A percentile compares a stretch with the other conserved stretches of the same genome.
phyloP scores from a whole-genome alignment of 2,329 filamentous ascomycete species.

The Aspergillus aculeatus region DNA sequence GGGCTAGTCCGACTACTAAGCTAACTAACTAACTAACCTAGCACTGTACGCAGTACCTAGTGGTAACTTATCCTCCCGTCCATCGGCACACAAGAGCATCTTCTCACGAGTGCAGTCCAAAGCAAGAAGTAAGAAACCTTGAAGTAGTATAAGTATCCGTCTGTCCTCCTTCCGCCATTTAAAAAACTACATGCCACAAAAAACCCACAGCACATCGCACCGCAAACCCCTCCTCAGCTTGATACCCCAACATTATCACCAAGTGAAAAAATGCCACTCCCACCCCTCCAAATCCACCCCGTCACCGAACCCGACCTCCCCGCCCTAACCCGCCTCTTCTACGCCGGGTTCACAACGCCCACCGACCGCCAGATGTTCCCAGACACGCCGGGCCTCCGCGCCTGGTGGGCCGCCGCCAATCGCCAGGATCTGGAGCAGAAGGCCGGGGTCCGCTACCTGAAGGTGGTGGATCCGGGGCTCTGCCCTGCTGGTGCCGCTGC shows the following conservation, averaged over 20 bases:
- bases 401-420: neutral
- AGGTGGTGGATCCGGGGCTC: neutral
- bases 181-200: no score
- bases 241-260: neutral
- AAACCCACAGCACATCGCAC: no score
- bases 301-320: neutral
- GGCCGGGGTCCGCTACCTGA: neutral
- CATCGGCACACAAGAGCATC: no score
- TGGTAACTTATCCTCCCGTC: no score
- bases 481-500: neutral
- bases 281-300: neutral
- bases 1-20: no score
- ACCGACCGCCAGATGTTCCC: neutral
- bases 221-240: no score
- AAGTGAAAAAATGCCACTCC: neutral
- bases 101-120: no score
- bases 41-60: no score
- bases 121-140: no score
- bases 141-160: no score
- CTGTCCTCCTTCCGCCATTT: no score
- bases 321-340: neutral
- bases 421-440: neutral
- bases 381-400: neutral
- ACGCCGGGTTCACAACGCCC: neutral
- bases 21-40: no score